phyloP scores from a whole-genome alignment of 192 early-diverging fungal species.

The Borealophlyctis nickersoniae region DNA sequence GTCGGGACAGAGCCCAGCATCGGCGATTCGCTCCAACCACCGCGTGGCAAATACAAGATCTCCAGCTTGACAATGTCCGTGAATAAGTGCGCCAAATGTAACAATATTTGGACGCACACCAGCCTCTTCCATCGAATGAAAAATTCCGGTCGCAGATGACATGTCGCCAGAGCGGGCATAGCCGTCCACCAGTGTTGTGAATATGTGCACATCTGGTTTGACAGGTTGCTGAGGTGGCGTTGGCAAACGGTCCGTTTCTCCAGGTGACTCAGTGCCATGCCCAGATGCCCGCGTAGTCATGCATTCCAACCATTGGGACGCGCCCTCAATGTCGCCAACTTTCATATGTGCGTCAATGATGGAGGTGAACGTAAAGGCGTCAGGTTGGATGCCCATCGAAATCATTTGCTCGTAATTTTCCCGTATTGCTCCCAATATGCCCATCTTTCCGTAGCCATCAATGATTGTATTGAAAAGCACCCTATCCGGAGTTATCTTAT shows the following conservation, averaged over 20 bases:
- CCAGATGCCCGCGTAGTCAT: neutral
- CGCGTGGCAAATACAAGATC: neutral
- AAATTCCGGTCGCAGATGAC: neutral
- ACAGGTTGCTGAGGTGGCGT: neutral
- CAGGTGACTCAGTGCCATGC: neutral
- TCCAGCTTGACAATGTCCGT: neutral
- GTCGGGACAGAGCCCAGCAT: neutral
- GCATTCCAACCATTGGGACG: neutral
- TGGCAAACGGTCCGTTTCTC: neutral
- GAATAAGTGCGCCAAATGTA: neutral
- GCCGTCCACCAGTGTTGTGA: neutral
- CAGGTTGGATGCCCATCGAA: neutral
- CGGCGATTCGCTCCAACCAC: neutral
- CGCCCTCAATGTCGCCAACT: neutral
- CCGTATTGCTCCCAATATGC: neutral
- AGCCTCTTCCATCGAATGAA: neutral
- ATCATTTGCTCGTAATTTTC: conserved; percentile 1
- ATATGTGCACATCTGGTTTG: neutral
- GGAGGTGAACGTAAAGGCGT: neutral
- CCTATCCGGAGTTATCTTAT: conserved; percentile 15
- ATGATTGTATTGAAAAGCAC: conserved; percentile 23
- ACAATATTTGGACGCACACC: neutral
- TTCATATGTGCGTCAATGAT: neutral
- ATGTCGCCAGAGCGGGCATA: neutral
- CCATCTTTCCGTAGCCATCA: conserved; percentile 13